Conservation (phyloP, 73 alveolate genomes). For the Urostyla sp. region DNA sequence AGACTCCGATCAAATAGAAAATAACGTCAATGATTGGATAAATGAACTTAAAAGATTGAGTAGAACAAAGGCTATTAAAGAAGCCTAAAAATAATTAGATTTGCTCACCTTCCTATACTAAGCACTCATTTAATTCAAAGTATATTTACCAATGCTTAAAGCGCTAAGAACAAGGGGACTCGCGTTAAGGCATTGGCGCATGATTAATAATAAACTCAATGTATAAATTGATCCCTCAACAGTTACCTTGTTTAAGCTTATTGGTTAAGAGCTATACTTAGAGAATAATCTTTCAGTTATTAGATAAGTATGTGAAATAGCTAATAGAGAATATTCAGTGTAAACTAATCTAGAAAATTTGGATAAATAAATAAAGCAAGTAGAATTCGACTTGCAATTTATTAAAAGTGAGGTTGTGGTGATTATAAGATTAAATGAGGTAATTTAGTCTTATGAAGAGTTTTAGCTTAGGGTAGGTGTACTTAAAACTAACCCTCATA, state of each 20-base stretch:
- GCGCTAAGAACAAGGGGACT: slow-evolving; percentile 73
- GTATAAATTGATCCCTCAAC: slow-evolving; percentile 58
- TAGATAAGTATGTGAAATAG: slow-evolving; percentile 63
- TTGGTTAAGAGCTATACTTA: slow-evolving; percentile 46
- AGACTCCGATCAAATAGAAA: slow-evolving; percentile 42
- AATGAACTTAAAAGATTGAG: slow-evolving; percentile 35
- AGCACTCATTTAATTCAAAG: slow-evolving; percentile 56
- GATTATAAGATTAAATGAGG: slow-evolving; percentile 44
- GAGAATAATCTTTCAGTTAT: slow-evolving; percentile 46
- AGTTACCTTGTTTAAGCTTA: slow-evolving; percentile 46
- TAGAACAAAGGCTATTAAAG: neutral
- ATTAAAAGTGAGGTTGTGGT: slow-evolving; percentile 34
- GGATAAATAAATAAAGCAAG: slow-evolving; percentile 53
- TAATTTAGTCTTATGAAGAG: slow-evolving; percentile 60
- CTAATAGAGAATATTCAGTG: slow-evolving; percentile 67
- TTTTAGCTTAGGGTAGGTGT: slow-evolving; percentile 55
- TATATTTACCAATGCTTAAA: slow-evolving; percentile 62
- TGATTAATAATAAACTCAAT: slow-evolving; percentile 40
- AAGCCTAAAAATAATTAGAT: slow-evolving; percentile 27
- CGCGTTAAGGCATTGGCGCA: slow-evolving; percentile 63
- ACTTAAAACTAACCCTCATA: slow-evolving; percentile 55
- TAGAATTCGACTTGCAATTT: slow-evolving; percentile 43
- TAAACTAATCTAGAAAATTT: slow-evolving; percentile 60
- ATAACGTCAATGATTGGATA: slow-evolving; percentile 50
- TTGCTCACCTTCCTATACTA: slow-evolving; percentile 41